Base-by-base conservation (phyloP, 164 flowering plant genomes). In the Dillenia suffruticosa region DNA sequence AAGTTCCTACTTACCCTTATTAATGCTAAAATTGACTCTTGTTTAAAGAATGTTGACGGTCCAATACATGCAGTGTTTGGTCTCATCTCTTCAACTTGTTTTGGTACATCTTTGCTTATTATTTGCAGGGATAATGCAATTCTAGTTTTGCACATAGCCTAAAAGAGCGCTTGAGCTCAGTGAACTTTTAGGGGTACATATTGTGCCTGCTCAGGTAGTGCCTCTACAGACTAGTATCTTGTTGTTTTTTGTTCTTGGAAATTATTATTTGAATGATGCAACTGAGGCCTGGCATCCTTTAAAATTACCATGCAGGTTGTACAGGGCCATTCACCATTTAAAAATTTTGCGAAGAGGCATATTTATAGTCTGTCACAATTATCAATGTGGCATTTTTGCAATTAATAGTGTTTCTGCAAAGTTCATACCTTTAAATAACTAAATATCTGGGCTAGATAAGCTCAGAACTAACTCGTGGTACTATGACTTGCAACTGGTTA, bases 241-340 rank as follows among this genome's bases (percentile, higher is more conserved):
- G 1, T 4, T 63, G 52, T 22, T 55, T 52, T 32, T 15, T 8
- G 44, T 24, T 14, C 22, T 12, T 55, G 12, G 3, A 9, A 46
- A 19, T 2, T 1, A 11, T 63, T 14, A 15, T 32, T 63, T 61
- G 22, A 1, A 19, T 19, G 22, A 19, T 19, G 22, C 22, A 19
- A 8, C n/a, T 19, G 22, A 19, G 10, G 16, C 44, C 2, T 51
- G 45, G n/a, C 16, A 54, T n/a, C 57, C 44, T 47, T 16, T 2
- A 8, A 16, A 26, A 56, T 54, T 61, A 59, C 58, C 60, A 47
- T 79, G 70, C 85, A 89, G 97, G 88, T 92, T 63, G 68, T 92
- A 48, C 96, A 87, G 57, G 94, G 90, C 6, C 96, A 89, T 74
- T 64, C 94, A 56, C 96, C 92, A 61, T 92, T 92, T 62, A 85